These are phyloP conservation scores for Delonix regia DNA, from an alignment of 306 rosid genomes.

Conservation along the genomic window DNA sequence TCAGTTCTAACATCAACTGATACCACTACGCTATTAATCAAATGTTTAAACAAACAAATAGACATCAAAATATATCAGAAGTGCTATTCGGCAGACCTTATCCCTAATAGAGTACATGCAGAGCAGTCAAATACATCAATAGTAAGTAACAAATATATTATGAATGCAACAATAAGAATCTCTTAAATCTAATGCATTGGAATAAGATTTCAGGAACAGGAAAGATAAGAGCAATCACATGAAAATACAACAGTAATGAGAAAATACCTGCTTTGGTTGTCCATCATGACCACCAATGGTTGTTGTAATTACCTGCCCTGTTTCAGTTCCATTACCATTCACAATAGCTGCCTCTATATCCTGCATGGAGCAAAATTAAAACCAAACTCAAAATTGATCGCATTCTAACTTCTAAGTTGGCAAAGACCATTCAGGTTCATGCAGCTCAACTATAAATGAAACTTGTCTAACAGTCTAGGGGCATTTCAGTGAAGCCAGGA, in stretches of 20 bases:
- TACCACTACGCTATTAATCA: neutral
- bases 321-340: constrained; percentile 81
- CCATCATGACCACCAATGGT: constrained; percentile 82
- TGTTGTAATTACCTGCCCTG: constrained; percentile 85
- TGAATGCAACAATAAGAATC: neutral
- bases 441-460: neutral
- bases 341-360: constrained; percentile 66
- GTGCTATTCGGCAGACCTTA: neutral
- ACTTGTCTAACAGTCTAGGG: neutral
- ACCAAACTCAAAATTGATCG: constrained; percentile 2
- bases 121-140: neutral
- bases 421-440: neutral
- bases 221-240: neutral
- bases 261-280: constrained; percentile 78
- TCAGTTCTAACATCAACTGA: neutral
- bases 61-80: neutral
- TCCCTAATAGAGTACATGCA: neutral
- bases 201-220: neutral
- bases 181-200: neutral
- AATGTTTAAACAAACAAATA: neutral
- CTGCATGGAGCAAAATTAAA: constrained; percentile 44
- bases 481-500: neutral
- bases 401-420: neutral
- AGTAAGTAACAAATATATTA: neutral
- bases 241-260: constrained; percentile 16